phyloP scores from a whole-genome alignment of 805 yeast species.

The Ogataea neopini region DNA sequence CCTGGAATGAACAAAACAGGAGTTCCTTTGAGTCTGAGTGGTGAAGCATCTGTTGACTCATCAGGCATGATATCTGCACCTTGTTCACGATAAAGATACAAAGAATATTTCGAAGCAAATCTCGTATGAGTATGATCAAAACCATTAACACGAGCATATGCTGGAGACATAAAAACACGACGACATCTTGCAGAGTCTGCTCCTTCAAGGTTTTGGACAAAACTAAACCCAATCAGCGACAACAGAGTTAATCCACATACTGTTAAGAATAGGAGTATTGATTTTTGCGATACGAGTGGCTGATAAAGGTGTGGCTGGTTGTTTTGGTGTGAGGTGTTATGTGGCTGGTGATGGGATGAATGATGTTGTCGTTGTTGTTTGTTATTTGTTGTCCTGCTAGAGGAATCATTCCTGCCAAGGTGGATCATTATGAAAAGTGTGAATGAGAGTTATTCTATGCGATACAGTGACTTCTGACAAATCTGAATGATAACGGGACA shows the following conservation, averaged over 20 bases:
- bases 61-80: constrained; percentile 60
- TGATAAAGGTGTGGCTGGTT: too few species aligned
- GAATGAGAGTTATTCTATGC: not conserved
- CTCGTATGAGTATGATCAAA: constrained; percentile 71
- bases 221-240: constrained; percentile 31
- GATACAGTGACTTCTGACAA: not conserved
- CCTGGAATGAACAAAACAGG: constrained; percentile 97
- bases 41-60: constrained; percentile 22
- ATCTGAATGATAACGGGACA: constrained; percentile 1
- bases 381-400: not conserved
- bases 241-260: constrained; percentile 28
- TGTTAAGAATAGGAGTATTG: constrained; percentile 19
- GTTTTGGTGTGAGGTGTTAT: not conserved
- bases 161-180: constrained; percentile 77
- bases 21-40: constrained; percentile 54
- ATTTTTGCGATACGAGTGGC: constrained; percentile 17
- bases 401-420: constrained; percentile 1
- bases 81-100: constrained; percentile 85
- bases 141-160: constrained; percentile 72
- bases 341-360: not conserved
- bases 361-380: not conserved
- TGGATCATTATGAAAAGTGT: constrained; percentile 2
- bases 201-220: constrained; percentile 37
- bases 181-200: constrained; percentile 57
- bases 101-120: constrained; percentile 79